phyloP scores from a whole-genome alignment of 108 stramenopile species.

The Nitzschia sp. region DNA sequence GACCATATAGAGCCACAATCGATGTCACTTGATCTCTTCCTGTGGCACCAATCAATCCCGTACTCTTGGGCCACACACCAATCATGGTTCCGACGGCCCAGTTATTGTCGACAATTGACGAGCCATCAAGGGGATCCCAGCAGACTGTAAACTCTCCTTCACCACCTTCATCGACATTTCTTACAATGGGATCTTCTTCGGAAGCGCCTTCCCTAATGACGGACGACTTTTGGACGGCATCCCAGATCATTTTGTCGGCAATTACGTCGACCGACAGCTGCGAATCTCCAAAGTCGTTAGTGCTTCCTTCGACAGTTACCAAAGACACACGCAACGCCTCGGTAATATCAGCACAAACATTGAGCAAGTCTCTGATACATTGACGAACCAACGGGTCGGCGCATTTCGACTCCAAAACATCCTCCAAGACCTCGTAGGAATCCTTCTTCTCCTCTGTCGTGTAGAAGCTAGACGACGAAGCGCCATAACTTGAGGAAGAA shows the following conservation, averaged over 20 bases:
- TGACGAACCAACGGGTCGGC: conserved; percentile 37
- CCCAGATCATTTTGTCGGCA: conserved; percentile 72
- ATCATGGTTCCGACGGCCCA: conserved; percentile 95
- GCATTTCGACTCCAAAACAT: conserved; percentile 51
- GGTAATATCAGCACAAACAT: conserved; percentile 68
- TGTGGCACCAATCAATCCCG: conserved; percentile 81
- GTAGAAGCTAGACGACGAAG: conserved; percentile 59
- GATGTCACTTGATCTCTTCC: conserved; percentile 92
- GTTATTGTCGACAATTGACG: conserved; percentile 92
- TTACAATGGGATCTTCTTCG: conserved; percentile 70
- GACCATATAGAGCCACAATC: conserved; percentile 89
- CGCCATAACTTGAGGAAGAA: conserved; percentile 31
- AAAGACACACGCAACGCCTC: conserved; percentile 63
- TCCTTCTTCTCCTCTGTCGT: conserved; percentile 67
- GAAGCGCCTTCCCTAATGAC: conserved; percentile 68
- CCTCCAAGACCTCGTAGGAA: conserved; percentile 54
- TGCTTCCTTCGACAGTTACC: conserved; percentile 70
- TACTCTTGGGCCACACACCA: conserved; percentile 89
- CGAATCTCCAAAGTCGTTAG: conserved; percentile 71
- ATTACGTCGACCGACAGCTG: conserved; percentile 71
- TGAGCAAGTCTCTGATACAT: conserved; percentile 60
- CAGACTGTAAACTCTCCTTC: conserved; percentile 82
- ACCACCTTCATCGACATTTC: conserved; percentile 48
- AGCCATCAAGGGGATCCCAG: conserved; percentile 96
- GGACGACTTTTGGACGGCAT: conserved; percentile 51